phyloP scores from a whole-genome alignment of 2,329 filamentous ascomycete genomes.

The Fusarium nodosum region DNA sequence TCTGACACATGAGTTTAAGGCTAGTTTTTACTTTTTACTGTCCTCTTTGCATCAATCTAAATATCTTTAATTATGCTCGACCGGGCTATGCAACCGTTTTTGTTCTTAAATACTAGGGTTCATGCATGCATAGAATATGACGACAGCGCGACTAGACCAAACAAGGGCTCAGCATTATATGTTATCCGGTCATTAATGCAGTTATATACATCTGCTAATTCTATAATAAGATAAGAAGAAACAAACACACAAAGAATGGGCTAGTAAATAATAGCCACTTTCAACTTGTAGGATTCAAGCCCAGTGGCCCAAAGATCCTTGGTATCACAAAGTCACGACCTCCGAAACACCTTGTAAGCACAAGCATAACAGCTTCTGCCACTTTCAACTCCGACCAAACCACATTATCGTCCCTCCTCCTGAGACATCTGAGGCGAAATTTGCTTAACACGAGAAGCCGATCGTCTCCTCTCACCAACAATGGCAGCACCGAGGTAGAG shows the following conservation, averaged over 20 bases:
- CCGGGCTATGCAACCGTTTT: background rate
- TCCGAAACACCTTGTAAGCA: conserved; percentile 26
- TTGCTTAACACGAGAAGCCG: conserved; percentile 29
- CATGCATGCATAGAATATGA: background rate
- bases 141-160: background rate
- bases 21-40: background rate
- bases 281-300: conserved; percentile 9
- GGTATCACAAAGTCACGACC: conserved; percentile 36
- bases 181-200: background rate
- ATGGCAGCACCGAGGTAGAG: conserved; percentile 58
- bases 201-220: background rate
- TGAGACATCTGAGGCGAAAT: conserved; percentile 48
- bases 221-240: background rate
- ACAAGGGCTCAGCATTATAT: background rate
- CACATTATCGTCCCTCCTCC: conserved; percentile 31
- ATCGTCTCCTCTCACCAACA: conserved; percentile 34
- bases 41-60: background rate
- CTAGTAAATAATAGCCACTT: conserved; percentile 2
- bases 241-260: conserved; percentile 3
- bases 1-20: background rate
- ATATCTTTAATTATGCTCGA: background rate
- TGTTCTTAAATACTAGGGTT: background rate
- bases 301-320: conserved; percentile 14
- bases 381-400: background rate
- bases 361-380: background rate